phyloP scores from a whole-genome alignment of 805 yeast species.

The Wickerhamiella slavikovae region DNA sequence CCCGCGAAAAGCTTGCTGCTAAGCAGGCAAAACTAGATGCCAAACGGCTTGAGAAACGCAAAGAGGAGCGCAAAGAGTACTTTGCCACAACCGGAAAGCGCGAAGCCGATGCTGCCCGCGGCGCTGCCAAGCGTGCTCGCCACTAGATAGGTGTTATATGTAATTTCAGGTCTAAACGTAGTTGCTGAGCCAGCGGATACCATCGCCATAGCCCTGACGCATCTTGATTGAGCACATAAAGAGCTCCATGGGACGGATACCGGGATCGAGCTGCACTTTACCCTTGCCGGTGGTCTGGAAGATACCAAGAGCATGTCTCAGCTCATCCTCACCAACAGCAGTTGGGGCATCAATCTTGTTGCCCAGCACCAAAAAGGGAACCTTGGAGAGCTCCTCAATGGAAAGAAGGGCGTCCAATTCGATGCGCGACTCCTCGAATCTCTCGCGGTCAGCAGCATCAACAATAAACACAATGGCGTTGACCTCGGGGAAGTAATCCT shows the following conservation, averaged over 20 bases:
- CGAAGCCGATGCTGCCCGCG: conserved; percentile 14
- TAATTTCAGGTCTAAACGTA: conserved; percentile 34
- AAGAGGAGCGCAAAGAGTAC: conserved; percentile 70
- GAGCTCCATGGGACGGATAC: conserved; percentile 79
- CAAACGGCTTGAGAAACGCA: conserved; percentile 49
- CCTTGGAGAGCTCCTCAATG: conserved; percentile 74
- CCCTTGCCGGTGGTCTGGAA: conserved; percentile 83
- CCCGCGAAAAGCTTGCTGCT: conserved; percentile 56
- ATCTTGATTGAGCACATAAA: conserved; percentile 95
- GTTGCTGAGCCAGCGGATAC: conserved; percentile 95
- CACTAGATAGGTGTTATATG: background rate
- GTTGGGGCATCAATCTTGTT: conserved; percentile 88
- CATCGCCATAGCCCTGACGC: conserved; percentile 98
- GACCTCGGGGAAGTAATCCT: conserved; percentile 98
- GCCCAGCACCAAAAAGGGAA: conserved; percentile 87
- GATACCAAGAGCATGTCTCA: conserved; percentile 75
- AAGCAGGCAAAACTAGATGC: conserved; percentile 58
- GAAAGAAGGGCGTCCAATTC: conserved; percentile 85
- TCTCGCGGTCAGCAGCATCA: conserved; percentile 91
- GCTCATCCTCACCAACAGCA: conserved; percentile 88
- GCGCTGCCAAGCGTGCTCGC: conserved; percentile 14
- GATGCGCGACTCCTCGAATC: conserved; percentile 85
- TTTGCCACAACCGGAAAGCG: conserved; percentile 31
- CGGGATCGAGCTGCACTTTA: conserved; percentile 41
- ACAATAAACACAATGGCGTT: conserved; percentile 92